Evolutionary conservation across 352 stramenopile species (phyloP).

Genomic region (Heterotrichella gracilis): DNA sequence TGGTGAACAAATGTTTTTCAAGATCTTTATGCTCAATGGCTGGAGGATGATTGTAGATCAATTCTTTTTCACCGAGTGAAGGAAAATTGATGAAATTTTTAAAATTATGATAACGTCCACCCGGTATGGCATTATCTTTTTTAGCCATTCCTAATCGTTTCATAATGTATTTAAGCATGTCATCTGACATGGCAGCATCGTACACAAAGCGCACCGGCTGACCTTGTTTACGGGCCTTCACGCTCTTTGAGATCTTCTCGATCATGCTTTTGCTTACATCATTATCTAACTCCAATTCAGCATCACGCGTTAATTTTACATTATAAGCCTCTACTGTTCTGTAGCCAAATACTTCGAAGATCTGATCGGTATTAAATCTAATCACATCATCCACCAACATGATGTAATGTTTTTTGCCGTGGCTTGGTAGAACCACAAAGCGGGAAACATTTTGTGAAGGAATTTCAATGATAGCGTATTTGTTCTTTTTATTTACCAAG

Average conservation of each 20-base stretch:
- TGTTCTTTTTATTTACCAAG: not conserved
- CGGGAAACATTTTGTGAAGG: not conserved
- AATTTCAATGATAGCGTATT: constrained; percentile 2
- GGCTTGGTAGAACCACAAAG: not conserved
- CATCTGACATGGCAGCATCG: not conserved
- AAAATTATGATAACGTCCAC: not conserved
- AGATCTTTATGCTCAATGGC: not conserved
- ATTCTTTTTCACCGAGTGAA: not conserved
- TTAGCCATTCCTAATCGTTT: not conserved
- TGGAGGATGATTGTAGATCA: not conserved
- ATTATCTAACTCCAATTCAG: not conserved
- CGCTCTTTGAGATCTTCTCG: not conserved
- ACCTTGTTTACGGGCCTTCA: not conserved
- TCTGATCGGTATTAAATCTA: not conserved
- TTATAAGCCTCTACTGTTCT: not conserved
- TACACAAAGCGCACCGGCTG: not conserved
- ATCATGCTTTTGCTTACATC: constrained; percentile 6
- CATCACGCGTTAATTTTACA: not conserved
- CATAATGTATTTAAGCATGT: constrained; percentile 4
- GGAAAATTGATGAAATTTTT: constrained; percentile 10
- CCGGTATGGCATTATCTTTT: not conserved
- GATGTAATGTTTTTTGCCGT: constrained; percentile 6
- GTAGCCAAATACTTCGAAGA: constrained; percentile 6
- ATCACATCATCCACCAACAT: not conserved
- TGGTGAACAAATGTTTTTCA: not conserved